Percentiles rank a stretch among this genome's conserved stretches.
phyloP scores from a whole-genome alignment of 805 yeast species.

The Wickerhamomyces alni region DNA sequence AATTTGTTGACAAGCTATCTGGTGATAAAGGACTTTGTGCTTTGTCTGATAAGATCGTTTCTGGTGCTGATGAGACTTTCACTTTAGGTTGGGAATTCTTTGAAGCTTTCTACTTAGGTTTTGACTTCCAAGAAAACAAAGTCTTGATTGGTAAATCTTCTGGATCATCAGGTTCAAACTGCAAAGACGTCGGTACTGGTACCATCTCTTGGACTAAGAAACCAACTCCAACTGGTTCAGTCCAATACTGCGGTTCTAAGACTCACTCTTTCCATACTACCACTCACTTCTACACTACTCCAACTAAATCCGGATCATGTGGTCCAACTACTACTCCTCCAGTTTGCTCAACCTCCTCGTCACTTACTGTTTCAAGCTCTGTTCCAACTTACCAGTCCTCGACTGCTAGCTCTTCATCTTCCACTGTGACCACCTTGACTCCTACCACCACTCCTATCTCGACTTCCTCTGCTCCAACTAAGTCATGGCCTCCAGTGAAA shows the following conservation, averaged over 20 bases:
- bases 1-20: slow-evolving; percentile 6
- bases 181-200: slow-evolving; percentile 2
- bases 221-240: slow-evolving; percentile 4
- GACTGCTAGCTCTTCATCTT: too few species aligned
- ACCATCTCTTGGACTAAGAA: slow-evolving; percentile 3
- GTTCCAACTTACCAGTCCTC: neutral
- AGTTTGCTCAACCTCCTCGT: slow-evolving; percentile 7
- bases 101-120: slow-evolving; percentile 10
- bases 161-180: slow-evolving; percentile 5
- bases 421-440: neutral
- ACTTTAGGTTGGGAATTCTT: slow-evolving; percentile 15
- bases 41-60: slow-evolving; percentile 6
- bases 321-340: slow-evolving; percentile 12
- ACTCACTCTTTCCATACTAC: slow-evolving; percentile 4
- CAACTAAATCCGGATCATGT: slow-evolving; percentile 1
- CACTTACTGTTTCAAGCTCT: slow-evolving; percentile 11
- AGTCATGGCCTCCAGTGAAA: too few species aligned
- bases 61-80: slow-evolving; percentile 4
- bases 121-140: slow-evolving; percentile 11
- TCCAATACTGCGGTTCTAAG: slow-evolving; percentile 1
- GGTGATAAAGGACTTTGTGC: slow-evolving; percentile 12
- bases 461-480: neutral
- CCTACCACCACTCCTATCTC: neutral
- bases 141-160: slow-evolving; percentile 11
- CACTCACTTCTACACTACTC: slow-evolving; percentile 14